Base-by-base conservation (phyloP, 139 green algal species). In the Chlamydomonas sphaeroides region DNA sequence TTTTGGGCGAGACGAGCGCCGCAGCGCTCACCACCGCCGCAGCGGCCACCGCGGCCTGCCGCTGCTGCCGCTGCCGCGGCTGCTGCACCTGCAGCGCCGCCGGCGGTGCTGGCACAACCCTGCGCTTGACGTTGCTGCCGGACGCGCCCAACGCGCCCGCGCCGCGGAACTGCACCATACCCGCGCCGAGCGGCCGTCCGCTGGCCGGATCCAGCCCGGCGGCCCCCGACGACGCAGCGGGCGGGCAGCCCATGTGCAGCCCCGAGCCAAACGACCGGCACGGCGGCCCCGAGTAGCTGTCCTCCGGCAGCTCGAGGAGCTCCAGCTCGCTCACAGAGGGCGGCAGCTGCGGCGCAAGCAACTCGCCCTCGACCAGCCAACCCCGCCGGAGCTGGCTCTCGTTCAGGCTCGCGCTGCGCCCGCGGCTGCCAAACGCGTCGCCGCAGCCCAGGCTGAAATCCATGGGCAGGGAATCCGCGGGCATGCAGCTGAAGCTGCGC, bases 221-320 rank as follows among this genome's bases (percentile, higher is more conserved):
- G 33, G 23, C 35, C 17, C 36, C 72, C 5, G 23, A 11, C 51
- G 7, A 8, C n/a, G n/a, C n/a, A n/a, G n/a, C n/a, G n/a, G n/a
- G n/a, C n/a, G n/a, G n/a, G n/a, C n/a, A n/a, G n/a, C n/a, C n/a
- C n/a, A n/a, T n/a, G n/a, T n/a, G n/a, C n/a, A n/a, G n/a, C n/a
- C n/a, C n/a, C n/a, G n/a, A n/a, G n/a, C n/a, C n/a, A 5, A 30
- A 28, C 15, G 53, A 18, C 18, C 53, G 53, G 15, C 15, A 30
- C 15, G 53, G 23, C 70, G 51, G 33, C 32, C 10, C 5, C n/a
- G 28, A 10, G 11, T 21, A 21, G 45, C 14, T 53, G 35, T 82
- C 75, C 32, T 82, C 75, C 20, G 75, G 75, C 20, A 82, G 59
- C 45, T 82, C 75, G 23, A 82, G 26, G 42, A 82, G 75, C 63